Conservation (phyloP, 768 basidiomycete species). For the Psilocybe cubensis region DNA sequence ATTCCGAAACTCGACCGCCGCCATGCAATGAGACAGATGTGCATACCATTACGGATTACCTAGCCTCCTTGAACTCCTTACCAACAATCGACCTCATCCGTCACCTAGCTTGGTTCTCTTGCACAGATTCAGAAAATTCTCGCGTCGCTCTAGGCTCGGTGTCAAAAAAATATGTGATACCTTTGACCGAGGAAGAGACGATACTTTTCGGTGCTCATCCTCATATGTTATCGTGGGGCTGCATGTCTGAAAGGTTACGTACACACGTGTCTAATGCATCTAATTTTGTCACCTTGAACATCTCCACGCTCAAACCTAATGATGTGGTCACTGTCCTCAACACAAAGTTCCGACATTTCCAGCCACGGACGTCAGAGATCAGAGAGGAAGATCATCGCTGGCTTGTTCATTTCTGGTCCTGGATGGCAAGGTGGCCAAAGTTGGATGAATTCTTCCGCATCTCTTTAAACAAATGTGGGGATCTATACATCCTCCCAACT, state of each 20-base stretch:
- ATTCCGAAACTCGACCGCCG: not conserved
- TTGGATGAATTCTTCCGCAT: not conserved
- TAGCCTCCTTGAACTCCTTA: not conserved
- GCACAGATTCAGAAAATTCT: constrained; percentile 2
- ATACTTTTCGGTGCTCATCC: not conserved
- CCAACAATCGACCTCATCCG: constrained; percentile 3
- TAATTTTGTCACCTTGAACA: not conserved
- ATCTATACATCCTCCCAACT: constrained; percentile 12
- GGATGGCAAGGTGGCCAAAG: constrained; percentile 3
- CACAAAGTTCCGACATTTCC: not conserved
- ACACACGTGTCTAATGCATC: not conserved
- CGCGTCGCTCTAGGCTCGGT: not conserved
- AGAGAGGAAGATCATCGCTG: not conserved
- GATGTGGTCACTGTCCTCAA: not conserved
- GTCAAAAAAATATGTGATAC: constrained; percentile 1
- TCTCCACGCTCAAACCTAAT: not conserved
- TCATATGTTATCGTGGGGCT: constrained; percentile 7
- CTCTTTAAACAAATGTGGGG: not conserved
- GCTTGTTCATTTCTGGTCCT: constrained; percentile 16
- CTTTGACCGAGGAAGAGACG: not conserved
- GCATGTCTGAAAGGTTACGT: constrained; percentile 3
- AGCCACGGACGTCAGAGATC: not conserved
- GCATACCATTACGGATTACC: constrained; percentile 9
- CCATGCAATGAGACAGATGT: not conserved
- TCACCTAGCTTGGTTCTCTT: constrained; percentile 10